phyloP scores from a whole-genome alignment of 164 flowering plant species.

The Stephania yunnanensis region DNA sequence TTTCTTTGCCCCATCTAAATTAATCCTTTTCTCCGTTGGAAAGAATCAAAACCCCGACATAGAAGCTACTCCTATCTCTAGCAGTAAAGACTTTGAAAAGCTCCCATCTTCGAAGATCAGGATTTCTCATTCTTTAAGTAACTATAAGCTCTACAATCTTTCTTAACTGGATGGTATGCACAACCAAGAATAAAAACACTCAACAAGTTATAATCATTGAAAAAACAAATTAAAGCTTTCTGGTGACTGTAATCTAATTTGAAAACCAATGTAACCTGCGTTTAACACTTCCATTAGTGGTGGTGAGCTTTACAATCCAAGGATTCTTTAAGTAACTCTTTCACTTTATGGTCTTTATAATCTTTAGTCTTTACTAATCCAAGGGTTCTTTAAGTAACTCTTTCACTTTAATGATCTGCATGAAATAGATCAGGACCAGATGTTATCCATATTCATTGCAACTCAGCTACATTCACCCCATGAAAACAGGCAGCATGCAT shows the following conservation, averaged over 20 bases:
- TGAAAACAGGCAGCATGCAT: constrained; percentile 20
- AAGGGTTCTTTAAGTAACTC: constrained; percentile 48
- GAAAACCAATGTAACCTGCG: constrained; percentile 34
- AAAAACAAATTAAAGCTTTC: constrained; percentile 17
- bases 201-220: constrained; percentile 14
- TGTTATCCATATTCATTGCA: constrained; percentile 32
- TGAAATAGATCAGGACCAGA: constrained; percentile 43
- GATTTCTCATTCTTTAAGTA: constrained; percentile 64
- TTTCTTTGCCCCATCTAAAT: constrained; percentile 51
- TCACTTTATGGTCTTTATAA: constrained; percentile 48
- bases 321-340: constrained; percentile 21
- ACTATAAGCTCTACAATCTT: constrained; percentile 65
- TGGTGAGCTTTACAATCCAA: constrained; percentile 32
- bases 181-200: constrained; percentile 32
- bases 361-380: constrained; percentile 50
- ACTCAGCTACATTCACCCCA: constrained; percentile 19
- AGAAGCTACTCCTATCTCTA: constrained; percentile 37
- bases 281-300: constrained; percentile 31
- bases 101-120: constrained; percentile 44
- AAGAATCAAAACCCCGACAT: constrained; percentile 11
- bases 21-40: constrained; percentile 37
- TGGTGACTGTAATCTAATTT: constrained; percentile 27
- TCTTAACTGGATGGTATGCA: constrained; percentile 73
- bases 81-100: constrained; percentile 47
- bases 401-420: constrained; percentile 72